phyloP scores from a whole-genome alignment of 148 eudicot species.

The Heliamphora exappendiculata region DNA sequence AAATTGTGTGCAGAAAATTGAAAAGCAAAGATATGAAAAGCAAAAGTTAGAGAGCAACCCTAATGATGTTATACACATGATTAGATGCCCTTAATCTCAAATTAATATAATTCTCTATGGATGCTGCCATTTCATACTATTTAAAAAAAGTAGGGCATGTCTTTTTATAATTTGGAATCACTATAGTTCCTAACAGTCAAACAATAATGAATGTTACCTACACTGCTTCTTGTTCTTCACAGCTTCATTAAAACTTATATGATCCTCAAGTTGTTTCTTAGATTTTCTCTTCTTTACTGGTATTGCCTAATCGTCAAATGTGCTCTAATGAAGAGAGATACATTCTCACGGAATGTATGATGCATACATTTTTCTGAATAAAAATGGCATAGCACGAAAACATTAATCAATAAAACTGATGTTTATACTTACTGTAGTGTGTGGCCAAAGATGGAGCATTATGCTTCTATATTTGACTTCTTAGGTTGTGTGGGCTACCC shows the following conservation, averaged over 20 bases:
- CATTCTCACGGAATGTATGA: no score
- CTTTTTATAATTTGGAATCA: not conserved
- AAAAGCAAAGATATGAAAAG: not conserved
- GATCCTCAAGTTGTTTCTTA: not conserved
- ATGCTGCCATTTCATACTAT: not conserved
- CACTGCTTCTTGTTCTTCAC: not conserved
- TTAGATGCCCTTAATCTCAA: not conserved
- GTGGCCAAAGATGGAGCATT: no score
- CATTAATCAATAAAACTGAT: no score
- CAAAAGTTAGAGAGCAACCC: not conserved
- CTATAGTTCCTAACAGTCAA: slow-evolving; percentile 4
- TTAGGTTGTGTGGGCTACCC: no score
- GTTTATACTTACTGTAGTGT: no score
- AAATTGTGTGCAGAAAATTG: not conserved
- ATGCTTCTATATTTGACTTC: no score
- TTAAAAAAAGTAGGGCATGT: not conserved
- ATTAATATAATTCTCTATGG: not conserved
- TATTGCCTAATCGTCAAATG: not conserved
- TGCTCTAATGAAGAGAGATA: no score
- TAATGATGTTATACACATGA: not conserved
- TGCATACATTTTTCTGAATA: no score
- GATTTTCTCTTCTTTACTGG: not conserved
- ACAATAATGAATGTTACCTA: not conserved
- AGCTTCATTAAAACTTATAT: not conserved
- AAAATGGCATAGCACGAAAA: no score